Evolutionary conservation across 1,284 basidiomycete species (phyloP).

Genomic region (Ceratobasidium sp.): DNA sequence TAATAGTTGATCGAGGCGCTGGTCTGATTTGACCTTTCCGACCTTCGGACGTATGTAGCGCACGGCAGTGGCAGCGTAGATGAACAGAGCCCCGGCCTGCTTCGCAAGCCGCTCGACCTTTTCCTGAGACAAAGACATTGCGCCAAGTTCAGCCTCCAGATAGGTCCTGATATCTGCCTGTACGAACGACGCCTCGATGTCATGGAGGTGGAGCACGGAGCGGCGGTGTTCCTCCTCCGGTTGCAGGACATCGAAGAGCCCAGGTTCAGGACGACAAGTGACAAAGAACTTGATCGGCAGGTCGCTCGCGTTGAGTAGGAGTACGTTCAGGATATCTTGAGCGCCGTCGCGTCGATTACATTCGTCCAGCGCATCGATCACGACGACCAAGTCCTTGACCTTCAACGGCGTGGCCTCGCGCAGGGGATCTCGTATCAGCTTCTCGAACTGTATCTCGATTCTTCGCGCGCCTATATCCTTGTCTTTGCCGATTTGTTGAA

Average conservation of each 20-base stretch:
- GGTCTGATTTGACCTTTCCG: neutral
- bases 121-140: neutral
- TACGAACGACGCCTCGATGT: conserved; percentile 34
- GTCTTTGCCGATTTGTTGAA: neutral
- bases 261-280: conserved; percentile 34
- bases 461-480: neutral
- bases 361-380: conserved; percentile 40
- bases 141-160: neutral
- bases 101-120: neutral
- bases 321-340: conserved; percentile 11
- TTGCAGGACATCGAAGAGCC: neutral
- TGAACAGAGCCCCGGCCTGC: neutral
- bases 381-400: neutral
- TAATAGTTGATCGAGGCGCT: neutral
- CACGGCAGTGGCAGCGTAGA: neutral
- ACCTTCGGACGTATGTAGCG: neutral
- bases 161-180: conserved; percentile 27
- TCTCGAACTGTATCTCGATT: conserved; percentile 23
- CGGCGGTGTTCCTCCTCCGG: too few species aligned
- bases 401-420: neutral
- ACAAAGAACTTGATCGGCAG: conserved; percentile 26
- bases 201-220: conserved; percentile 9
- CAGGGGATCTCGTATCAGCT: conserved; percentile 17
- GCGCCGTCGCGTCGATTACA: neutral
- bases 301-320: neutral